These are phyloP conservation scores for Nemophila menziesii DNA, from an alignment of 257 asterid species.

Conservation along the genomic window DNA sequence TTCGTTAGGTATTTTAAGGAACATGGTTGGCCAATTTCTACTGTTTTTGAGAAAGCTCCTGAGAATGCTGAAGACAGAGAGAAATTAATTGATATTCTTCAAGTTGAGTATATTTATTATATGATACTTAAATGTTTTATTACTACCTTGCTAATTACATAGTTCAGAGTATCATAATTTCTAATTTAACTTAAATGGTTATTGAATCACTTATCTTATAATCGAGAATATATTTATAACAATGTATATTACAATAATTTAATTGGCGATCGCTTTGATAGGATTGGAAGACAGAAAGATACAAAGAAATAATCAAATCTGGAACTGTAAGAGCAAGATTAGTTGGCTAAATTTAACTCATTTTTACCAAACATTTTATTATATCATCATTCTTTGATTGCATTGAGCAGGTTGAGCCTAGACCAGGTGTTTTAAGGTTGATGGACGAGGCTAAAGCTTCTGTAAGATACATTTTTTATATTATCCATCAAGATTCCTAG, in stretches of 20 bases:
- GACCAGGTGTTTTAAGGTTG: slow-evolving; percentile 93
- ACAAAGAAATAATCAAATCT: slow-evolving; percentile 82
- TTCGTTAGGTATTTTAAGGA: slow-evolving; percentile 74
- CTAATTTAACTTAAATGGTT: no score
- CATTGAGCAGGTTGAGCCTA: slow-evolving; percentile 68
- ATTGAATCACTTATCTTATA: background rate
- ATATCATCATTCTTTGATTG: slow-evolving; percentile 2
- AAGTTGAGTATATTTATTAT: slow-evolving; percentile 27
- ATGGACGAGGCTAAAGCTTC: slow-evolving; percentile 95
- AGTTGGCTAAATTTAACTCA: background rate
- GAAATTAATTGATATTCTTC: slow-evolving; percentile 68
- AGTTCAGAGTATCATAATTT: background rate
- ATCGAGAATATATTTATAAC: no score
- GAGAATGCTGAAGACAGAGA: slow-evolving; percentile 59
- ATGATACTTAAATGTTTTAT: background rate
- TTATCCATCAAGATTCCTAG: no score
- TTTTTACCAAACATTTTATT: slow-evolving; percentile 7
- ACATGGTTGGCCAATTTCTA: slow-evolving; percentile 91
- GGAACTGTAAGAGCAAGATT: slow-evolving; percentile 56
- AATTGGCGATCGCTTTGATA: slow-evolving; percentile 15
- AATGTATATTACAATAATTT: background rate
- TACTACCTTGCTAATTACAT: background rate
- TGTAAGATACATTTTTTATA: slow-evolving; percentile 43
- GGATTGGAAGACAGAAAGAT: slow-evolving; percentile 99
- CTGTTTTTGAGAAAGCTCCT: slow-evolving; percentile 41